phyloP scores from a whole-genome alignment of 2,329 filamentous ascomycete species.

The Tympanopsis confertula region DNA sequence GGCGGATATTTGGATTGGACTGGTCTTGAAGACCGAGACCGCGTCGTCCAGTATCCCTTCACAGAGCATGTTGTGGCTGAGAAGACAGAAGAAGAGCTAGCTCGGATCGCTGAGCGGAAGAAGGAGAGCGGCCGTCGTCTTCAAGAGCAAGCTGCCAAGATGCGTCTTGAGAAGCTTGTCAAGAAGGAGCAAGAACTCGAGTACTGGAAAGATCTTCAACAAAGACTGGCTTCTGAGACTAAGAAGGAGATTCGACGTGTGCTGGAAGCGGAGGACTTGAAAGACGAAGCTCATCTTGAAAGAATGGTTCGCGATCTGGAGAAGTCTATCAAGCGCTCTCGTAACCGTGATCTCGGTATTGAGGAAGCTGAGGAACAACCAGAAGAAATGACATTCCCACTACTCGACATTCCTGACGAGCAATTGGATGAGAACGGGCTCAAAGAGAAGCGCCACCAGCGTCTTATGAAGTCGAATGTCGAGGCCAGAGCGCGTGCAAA shows the following conservation, averaged over 20 bases:
- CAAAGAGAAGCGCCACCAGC: conserved; percentile 87
- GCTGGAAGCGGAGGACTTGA: conserved; percentile 81
- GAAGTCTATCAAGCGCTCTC: conserved; percentile 74
- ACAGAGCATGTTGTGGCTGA: conserved; percentile 82
- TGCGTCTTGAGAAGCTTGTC: conserved; percentile 88
- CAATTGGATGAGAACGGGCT: conserved; percentile 82
- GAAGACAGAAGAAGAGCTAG: conserved; percentile 90
- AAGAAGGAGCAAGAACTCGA: conserved; percentile 92
- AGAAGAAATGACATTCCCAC: conserved; percentile 73
- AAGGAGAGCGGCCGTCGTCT: conserved; percentile 85
- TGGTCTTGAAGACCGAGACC: conserved; percentile 77
- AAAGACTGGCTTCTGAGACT: conserved; percentile 58
- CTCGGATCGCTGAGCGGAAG: conserved; percentile 79
- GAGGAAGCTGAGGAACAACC: conserved; percentile 67
- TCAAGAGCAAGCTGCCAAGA: conserved; percentile 93
- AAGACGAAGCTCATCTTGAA: conserved; percentile 79
- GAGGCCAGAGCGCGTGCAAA: conserved; percentile 90
- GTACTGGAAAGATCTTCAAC: conserved; percentile 78
- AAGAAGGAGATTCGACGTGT: conserved; percentile 86
- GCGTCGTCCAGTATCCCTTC: conserved; percentile 83
- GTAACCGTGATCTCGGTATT: conserved; percentile 85
- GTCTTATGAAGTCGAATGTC: conserved; percentile 85
- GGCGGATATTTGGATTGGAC: conserved; percentile 76
- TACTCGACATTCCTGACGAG: conserved; percentile 82
- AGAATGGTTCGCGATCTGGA: conserved; percentile 80